These are phyloP conservation scores for Nemophila menziesii DNA, from an alignment of 257 asterid genomes.

Conservation along the genomic window DNA sequence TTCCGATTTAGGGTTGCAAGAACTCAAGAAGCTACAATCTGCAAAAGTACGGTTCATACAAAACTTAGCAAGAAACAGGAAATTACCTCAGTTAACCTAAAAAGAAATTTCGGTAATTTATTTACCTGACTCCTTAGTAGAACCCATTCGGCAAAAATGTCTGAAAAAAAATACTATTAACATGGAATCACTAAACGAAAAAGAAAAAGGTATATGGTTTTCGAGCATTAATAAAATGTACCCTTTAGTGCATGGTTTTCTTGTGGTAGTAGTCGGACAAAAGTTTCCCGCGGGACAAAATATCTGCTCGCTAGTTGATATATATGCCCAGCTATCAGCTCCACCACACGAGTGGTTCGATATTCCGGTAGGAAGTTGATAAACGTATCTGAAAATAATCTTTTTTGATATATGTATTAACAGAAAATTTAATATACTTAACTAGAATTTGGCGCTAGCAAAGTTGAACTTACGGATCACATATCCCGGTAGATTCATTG, in stretches of 20 bases:
- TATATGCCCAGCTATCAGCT: slow-evolving; percentile 89
- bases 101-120: slow-evolving; percentile 12
- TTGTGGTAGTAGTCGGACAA: slow-evolving; percentile 73
- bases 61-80: slow-evolving; percentile 7
- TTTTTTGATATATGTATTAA: slow-evolving; percentile 25
- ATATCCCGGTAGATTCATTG: slow-evolving; percentile 50
- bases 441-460: slow-evolving; percentile 12
- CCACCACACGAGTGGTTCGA: slow-evolving; percentile 82
- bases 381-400: slow-evolving; percentile 57
- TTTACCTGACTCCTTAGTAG: slow-evolving; percentile 60
- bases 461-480: slow-evolving; percentile 83
- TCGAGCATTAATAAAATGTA: too few species aligned
- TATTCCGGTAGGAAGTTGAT: slow-evolving; percentile 77
- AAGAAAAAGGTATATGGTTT: slow-evolving; percentile 13
- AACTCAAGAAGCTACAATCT: slow-evolving; percentile 79
- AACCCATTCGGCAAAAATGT: slow-evolving; percentile 87
- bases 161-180: slow-evolving; percentile 38
- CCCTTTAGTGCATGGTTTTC: slow-evolving; percentile 57
- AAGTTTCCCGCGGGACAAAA: slow-evolving; percentile 89
- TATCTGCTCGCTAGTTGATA: slow-evolving; percentile 46
- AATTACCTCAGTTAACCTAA: neutral
- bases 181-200: slow-evolving; percentile 11
- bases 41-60: slow-evolving; percentile 30
- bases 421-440: slow-evolving; percentile 7
- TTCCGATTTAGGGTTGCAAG: slow-evolving; percentile 56